These are phyloP conservation scores for Populus ilicifolia DNA, from an alignment of 345 rosid species.

Conservation along the genomic window DNA sequence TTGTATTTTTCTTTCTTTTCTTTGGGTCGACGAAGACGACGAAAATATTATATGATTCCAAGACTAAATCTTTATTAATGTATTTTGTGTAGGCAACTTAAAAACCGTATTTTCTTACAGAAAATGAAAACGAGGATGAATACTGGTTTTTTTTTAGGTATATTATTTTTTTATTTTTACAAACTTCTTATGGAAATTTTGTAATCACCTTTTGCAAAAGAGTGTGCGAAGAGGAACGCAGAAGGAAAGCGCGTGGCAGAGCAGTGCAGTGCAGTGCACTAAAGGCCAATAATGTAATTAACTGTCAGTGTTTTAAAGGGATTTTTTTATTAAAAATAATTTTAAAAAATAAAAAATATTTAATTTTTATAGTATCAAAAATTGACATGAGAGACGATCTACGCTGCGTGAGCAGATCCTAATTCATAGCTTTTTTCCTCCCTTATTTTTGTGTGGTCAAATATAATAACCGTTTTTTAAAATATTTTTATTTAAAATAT, in stretches of 20 bases:
- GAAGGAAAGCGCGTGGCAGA: background rate
- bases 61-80: too few relatives aligned
- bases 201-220: background rate
- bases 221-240: background rate
- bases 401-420: constrained; percentile 36
- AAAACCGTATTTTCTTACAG: background rate
- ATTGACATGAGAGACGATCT: constrained; percentile 4
- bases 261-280: background rate
- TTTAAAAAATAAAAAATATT: background rate
- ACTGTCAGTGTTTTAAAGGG: too few relatives aligned
- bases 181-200: too few relatives aligned
- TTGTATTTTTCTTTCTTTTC: too few relatives aligned
- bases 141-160: too few relatives aligned
- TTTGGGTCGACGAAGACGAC: too few relatives aligned
- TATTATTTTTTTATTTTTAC: too few relatives aligned
- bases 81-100: background rate
- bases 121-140: background rate
- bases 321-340: background rate
- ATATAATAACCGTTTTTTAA: too few relatives aligned
- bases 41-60: too few relatives aligned
- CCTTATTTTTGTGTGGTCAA: background rate
- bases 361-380: too few relatives aligned
- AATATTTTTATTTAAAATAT: too few relatives aligned
- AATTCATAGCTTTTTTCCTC: background rate
- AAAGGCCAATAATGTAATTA: too few relatives aligned